phyloP scores from a whole-genome alignment of 176 grass and related monocot species.

The Triticum turgidum region DNA sequence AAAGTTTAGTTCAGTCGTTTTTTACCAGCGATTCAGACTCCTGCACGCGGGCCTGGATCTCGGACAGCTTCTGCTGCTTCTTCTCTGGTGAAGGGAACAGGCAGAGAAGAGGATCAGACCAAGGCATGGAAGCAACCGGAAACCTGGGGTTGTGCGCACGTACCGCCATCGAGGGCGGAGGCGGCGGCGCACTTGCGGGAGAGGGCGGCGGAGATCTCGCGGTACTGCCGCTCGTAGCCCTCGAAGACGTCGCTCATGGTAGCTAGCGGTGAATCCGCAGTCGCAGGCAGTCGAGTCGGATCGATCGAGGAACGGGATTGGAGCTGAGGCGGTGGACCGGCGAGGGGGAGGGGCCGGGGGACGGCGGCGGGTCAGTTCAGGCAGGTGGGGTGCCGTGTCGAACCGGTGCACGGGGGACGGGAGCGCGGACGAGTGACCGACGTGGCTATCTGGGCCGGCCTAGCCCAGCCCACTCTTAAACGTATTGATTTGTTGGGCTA shows the following conservation, averaged over 20 bases:
- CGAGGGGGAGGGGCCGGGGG: neutral
- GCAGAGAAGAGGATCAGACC: neutral
- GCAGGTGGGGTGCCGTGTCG: neutral
- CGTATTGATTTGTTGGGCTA: no score
- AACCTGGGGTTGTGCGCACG: neutral
- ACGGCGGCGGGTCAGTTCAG: no score
- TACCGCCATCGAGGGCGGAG: constrained; percentile 60
- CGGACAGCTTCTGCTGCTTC: constrained; percentile 71
- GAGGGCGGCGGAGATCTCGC: constrained; percentile 63
- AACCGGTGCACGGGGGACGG: no score
- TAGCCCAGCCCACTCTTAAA: no score
- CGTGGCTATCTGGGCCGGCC: no score
- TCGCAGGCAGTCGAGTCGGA: neutral
- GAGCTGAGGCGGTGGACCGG: neutral
- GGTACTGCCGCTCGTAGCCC: constrained; percentile 81
- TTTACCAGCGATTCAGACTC: constrained; percentile 80
- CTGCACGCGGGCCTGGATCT: constrained; percentile 67
- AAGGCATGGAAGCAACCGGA: neutral
- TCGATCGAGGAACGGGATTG: constrained; percentile 6
- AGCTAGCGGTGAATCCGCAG: neutral
- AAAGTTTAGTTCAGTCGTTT: neutral
- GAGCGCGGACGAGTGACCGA: no score
- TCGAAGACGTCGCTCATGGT: constrained; percentile 89
- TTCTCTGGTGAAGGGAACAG: constrained; percentile 39
- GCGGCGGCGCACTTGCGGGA: constrained; percentile 65